phyloP scores from a whole-genome alignment of 345 rosid species.

The Bruguiera gymnorhiza region DNA sequence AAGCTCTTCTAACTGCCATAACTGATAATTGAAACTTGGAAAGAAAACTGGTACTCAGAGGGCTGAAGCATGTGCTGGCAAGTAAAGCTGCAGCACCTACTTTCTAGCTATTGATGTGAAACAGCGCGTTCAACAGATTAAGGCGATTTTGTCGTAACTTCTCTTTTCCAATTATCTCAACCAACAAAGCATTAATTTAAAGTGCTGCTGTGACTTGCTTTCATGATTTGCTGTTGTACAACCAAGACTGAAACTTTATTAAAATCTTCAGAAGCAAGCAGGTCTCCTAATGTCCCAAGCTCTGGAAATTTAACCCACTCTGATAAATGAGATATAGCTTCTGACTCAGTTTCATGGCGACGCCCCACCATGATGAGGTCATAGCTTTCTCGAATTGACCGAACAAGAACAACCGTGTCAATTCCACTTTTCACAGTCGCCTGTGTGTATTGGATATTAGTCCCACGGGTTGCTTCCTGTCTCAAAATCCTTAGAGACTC shows the following conservation, averaged over 20 bases:
- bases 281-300: slow-evolving; percentile 27
- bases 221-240: slow-evolving; percentile 21
- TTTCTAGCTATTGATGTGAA: neutral
- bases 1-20: too few relatives aligned
- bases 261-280: slow-evolving; percentile 22
- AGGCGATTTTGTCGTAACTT: neutral
- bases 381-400: neutral
- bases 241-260: slow-evolving; percentile 16
- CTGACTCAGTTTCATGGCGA: slow-evolving; percentile 7
- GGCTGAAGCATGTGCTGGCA: too few relatives aligned
- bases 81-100: neutral
- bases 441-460: neutral
- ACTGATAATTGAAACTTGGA: neutral
- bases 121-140: neutral
- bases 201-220: slow-evolving; percentile 10
- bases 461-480: neutral
- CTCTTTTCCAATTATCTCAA: neutral
- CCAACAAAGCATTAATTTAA: slow-evolving; percentile 7
- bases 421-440: slow-evolving; percentile 23
- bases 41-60: neutral
- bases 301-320: slow-evolving; percentile 30
- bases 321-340: slow-evolving; percentile 17
- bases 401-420: slow-evolving; percentile 18
- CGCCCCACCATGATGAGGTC: slow-evolving; percentile 28
- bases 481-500: slow-evolving; percentile 10